A percentile compares a stretch with the other conserved stretches of the same genome.
These are phyloP conservation scores for Leccinum fallax DNA, from an alignment of 1,284 basidiomycete species.

Conservation along the genomic window DNA sequence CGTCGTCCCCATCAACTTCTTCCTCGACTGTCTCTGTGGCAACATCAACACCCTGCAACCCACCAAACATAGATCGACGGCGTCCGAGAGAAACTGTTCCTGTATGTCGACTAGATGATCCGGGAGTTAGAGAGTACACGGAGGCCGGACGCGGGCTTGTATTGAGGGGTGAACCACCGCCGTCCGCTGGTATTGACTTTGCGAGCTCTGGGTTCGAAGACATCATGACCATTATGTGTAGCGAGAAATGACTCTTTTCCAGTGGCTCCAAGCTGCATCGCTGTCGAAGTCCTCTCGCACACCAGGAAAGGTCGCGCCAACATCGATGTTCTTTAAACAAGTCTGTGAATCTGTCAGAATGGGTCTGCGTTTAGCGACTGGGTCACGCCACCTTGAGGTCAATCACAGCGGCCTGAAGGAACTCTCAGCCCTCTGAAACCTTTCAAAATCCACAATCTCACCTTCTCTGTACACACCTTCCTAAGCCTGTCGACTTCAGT, in stretches of 20 bases:
- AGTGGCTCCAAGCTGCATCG: constrained; percentile 80
- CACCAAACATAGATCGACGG: constrained; percentile 31
- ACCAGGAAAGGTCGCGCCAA: constrained; percentile 83
- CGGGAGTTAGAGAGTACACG: constrained; percentile 46
- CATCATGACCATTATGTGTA: constrained; percentile 88
- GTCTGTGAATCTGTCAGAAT: constrained; percentile 45
- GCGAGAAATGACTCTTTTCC: constrained; percentile 86
- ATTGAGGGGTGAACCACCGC: constrained; percentile 43
- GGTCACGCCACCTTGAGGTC: constrained; percentile 72
- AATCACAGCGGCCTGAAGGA: constrained; percentile 71
- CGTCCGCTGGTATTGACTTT: constrained; percentile 69
- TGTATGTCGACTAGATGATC: constrained; percentile 47
- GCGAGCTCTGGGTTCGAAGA: constrained; percentile 87
- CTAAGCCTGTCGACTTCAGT: constrained; percentile 74
- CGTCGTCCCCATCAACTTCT: no score
- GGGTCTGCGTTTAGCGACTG: neutral
- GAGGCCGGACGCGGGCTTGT: constrained; percentile 55
- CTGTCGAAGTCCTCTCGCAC: constrained; percentile 84
- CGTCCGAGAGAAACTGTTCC: constrained; percentile 57
- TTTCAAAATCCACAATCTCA: constrained; percentile 31
- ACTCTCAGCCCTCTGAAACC: constrained; percentile 10
- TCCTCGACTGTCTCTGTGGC: no score
- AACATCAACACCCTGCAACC: no score
- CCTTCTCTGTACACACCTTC: constrained; percentile 80
- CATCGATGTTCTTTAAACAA: constrained; percentile 90